Evolutionary conservation across 1,139 yeast genomes (phyloP), one percentile per base, ranked within the genome.

Genomic region (Candida sp.): DNA sequence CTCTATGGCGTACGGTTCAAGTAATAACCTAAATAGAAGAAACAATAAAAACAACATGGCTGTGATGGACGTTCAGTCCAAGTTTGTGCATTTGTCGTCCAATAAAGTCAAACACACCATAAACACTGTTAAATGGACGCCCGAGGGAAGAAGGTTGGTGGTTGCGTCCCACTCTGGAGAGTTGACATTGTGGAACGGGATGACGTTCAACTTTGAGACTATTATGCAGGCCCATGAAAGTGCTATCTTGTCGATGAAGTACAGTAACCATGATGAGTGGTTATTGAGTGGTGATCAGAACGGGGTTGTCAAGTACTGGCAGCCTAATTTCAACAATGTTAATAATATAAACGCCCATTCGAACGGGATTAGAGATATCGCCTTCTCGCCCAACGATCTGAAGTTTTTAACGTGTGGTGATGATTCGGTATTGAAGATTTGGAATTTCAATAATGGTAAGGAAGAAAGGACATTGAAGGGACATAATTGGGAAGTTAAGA

Each of bases 221-320:
- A 92, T 96, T 59, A 94, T 93, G 96, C 99, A 94, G 73, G 98
- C 99, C 0, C 99, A 96, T 70, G 99, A 96, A 66, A 81, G 88
- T 54, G 93, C 98, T 0, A 88, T 94, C 33, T 80, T 94, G 31
- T 78, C 96, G 0, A 74, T 91, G 64, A 81, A 84, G 56, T 96
- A 93, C 68, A 86, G 96, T 8, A 96, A 92, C 66, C 88, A 88
- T 57, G 98, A 92, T 55, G 98, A 93, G 58, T 94, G 98, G 98
- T 78, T 94, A 54, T 75, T 94, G 34, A 86, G 96, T 63, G 97
- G 97, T 38, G 99, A 94, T 69, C 96, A 92, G 63, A 93, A 88
- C 53, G 99, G 99, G 32, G 78, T 80, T 8, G 81, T 94, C 62
- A 94, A 94, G 72, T 94, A 89, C 65, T 96, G 99, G 98, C 98